Base-by-base conservation (phyloP, 2,329 filamentous ascomycete species). In the Grosmannia clavigera region DNA sequence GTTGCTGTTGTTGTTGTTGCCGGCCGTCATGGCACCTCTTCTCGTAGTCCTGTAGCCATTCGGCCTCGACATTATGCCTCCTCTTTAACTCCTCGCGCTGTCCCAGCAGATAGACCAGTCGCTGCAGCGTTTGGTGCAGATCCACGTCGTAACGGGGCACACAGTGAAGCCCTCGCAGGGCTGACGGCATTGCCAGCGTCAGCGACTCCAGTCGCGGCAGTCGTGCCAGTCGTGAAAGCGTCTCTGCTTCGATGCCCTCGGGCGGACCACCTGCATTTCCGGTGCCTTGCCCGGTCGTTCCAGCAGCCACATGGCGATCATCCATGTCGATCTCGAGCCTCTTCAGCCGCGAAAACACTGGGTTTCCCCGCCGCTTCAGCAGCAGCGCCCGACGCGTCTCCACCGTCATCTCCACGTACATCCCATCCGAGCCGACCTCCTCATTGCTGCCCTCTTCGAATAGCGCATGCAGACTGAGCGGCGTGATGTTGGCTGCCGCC, bases 261-360 rank as follows among this genome's bases (percentile, higher is more conserved):
- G 31, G 33, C n/a, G 53, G 33, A 19, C 53, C 31, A 9, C 33
- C 33, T 2, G 35, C n/a, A 22, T 25, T 38, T 12, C 53, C 53
- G 10, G 53, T 38, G 29, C 19, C 19, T n/a, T 4, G 33, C 3
- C 31, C 27, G 16, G n/a, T 11, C 33, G 27, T 62, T 70, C 19
- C 9, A 61, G 71, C 72, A 11, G 68, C 59, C 3, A 65, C n/a
- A 66, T 64, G 61, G 38, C 61, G 61, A 10, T 55, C 50, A 43
- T 80, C 77, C 70, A 79, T 72, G 65, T 80, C 78, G 11, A 80
- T 63, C 66, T 80, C 77, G 5, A 79, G 71, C 0, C 69, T 71
- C 33, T 71, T 70, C 3, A 79, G 68, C 3, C 3, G 76, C 75
- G 11, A 72, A 66, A 63, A 78, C 72, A 64, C 6, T 6, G 59